phyloP scores from a whole-genome alignment of 768 basidiomycete genomes.

The Tremella yokohamensis region DNA sequence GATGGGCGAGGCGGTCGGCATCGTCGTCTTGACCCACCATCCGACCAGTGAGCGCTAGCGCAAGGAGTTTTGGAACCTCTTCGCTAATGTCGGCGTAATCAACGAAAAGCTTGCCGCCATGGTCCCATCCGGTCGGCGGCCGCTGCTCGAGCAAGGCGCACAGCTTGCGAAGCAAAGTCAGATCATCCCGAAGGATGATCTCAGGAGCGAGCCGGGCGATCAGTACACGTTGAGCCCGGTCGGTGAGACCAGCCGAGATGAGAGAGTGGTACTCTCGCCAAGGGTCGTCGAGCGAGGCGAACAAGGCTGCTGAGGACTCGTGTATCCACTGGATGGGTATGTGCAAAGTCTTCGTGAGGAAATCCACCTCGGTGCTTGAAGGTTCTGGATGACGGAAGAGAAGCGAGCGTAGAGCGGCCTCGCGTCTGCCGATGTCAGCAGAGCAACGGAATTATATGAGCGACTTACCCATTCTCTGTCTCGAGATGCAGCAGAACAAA shows the following conservation, averaged over 20 bases:
- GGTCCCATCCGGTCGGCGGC: slow-evolving; percentile 70
- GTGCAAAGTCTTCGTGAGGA: slow-evolving; percentile 65
- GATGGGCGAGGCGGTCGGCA: slow-evolving; percentile 9
- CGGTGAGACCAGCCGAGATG: slow-evolving; percentile 65
- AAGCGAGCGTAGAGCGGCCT: slow-evolving; percentile 75
- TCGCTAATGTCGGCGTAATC: slow-evolving; percentile 37
- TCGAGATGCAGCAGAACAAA: slow-evolving; percentile 90
- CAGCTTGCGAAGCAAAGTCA: slow-evolving; percentile 63
- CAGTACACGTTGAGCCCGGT: slow-evolving; percentile 78
- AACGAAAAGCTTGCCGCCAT: slow-evolving; percentile 60
- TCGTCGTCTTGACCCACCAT: neutral
- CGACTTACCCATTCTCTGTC: slow-evolving; percentile 68
- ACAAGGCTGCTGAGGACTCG: slow-evolving; percentile 76
- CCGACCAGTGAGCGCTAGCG: neutral
- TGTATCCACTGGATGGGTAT: slow-evolving; percentile 84
- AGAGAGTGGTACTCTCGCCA: slow-evolving; percentile 75
- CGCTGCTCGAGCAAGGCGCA: slow-evolving; percentile 64
- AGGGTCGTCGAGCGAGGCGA: slow-evolving; percentile 62
- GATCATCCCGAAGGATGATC: slow-evolving; percentile 67
- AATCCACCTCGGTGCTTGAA: slow-evolving; percentile 31
- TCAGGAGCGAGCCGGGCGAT: slow-evolving; percentile 83
- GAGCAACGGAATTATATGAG: neutral
- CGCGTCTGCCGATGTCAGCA: slow-evolving; percentile 60
- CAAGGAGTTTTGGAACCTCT: slow-evolving; percentile 21
- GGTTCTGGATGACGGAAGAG: slow-evolving; percentile 58